Evolutionary conservation across 2,329 filamentous ascomycete species (phyloP).

Genomic region (Aureobasidium sp.): DNA sequence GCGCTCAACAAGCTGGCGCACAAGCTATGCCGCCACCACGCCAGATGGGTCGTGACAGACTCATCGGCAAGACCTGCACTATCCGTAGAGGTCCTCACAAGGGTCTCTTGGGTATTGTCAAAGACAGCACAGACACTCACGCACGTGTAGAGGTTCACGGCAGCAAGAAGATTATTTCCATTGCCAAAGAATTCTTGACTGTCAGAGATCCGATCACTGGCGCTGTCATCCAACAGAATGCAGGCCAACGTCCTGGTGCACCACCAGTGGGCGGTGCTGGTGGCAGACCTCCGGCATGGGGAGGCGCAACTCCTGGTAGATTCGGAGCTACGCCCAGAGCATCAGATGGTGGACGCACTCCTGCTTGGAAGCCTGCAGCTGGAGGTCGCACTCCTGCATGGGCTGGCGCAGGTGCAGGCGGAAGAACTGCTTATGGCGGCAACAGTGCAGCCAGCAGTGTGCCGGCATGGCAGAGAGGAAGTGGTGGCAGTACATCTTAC

Average conservation of each 20-base stretch:
- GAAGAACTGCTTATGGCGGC: slow-evolving; percentile 39
- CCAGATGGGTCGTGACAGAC: slow-evolving; percentile 66
- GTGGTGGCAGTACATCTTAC: slow-evolving; percentile 37
- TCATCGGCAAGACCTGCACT: slow-evolving; percentile 86
- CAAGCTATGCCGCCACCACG: slow-evolving; percentile 64
- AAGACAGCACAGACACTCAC: slow-evolving; percentile 79
- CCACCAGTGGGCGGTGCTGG: slow-evolving; percentile 30
- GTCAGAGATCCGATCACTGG: slow-evolving; percentile 79
- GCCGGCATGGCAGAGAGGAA: slow-evolving; percentile 33
- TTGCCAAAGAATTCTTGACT: slow-evolving; percentile 72
- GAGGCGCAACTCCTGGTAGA: slow-evolving; percentile 15
- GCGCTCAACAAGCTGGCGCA: slow-evolving; percentile 41
- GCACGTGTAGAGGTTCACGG: slow-evolving; percentile 90
- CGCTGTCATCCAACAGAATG: slow-evolving; percentile 62
- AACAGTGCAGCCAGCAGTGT: slow-evolving; percentile 42
- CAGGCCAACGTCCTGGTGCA: slow-evolving; percentile 41
- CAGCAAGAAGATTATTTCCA: slow-evolving; percentile 83
- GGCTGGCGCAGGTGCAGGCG: slow-evolving; percentile 33
- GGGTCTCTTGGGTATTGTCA: slow-evolving; percentile 88
- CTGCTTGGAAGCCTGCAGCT: slow-evolving; percentile 50
- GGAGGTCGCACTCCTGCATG: slow-evolving; percentile 44
- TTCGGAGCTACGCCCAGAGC: slow-evolving; percentile 49
- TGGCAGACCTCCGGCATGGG: slow-evolving; percentile 31
- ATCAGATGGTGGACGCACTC: slow-evolving; percentile 51
- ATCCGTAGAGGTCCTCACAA: slow-evolving; percentile 86